Evolutionary conservation across 129 eudicot species (phyloP).

Genomic region (Ambrosia trifida): DNA sequence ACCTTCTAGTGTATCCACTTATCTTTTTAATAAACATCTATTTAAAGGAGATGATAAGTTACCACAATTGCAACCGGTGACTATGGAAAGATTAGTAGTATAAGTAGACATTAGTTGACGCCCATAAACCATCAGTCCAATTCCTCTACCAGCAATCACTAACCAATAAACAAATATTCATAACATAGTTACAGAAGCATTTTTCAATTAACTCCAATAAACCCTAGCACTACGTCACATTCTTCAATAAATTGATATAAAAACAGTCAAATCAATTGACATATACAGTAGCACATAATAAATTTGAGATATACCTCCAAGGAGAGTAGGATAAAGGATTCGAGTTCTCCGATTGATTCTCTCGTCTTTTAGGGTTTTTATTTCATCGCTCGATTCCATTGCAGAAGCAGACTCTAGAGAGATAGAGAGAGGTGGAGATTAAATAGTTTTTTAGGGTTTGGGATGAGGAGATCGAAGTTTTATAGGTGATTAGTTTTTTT

Average conservation of each 20-base stretch:
- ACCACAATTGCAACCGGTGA: too few species aligned
- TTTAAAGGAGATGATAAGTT: too few species aligned
- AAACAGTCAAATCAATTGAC: neutral
- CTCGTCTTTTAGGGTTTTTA: slow-evolving; percentile 43
- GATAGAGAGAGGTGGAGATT: too few species aligned
- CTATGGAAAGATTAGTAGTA: slow-evolving; percentile 82
- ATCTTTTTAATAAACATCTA: too few species aligned
- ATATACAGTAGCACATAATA: neutral
- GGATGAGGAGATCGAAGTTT: too few species aligned
- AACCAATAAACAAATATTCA: slow-evolving; percentile 19
- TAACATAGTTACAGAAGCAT: neutral
- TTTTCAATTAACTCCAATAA: slow-evolving; percentile 8
- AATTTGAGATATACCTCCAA: slow-evolving; percentile 52
- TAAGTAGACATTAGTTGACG: slow-evolving; percentile 67
- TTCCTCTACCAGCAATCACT: slow-evolving; percentile 80
- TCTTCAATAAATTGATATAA: neutral
- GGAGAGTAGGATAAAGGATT: slow-evolving; percentile 56
- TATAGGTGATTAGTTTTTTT: too few species aligned
- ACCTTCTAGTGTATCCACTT: too few species aligned
- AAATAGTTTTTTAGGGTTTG: too few species aligned
- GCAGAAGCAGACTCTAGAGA: too few species aligned
- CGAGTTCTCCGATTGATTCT: slow-evolving; percentile 51
- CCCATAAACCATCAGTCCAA: slow-evolving; percentile 71
- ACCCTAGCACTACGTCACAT: neutral
- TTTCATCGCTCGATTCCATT: slow-evolving; percentile 42